These are phyloP conservation scores for Prototheca wickerhamii DNA, from an alignment of 163 green algal species.

Conservation along the genomic window DNA sequence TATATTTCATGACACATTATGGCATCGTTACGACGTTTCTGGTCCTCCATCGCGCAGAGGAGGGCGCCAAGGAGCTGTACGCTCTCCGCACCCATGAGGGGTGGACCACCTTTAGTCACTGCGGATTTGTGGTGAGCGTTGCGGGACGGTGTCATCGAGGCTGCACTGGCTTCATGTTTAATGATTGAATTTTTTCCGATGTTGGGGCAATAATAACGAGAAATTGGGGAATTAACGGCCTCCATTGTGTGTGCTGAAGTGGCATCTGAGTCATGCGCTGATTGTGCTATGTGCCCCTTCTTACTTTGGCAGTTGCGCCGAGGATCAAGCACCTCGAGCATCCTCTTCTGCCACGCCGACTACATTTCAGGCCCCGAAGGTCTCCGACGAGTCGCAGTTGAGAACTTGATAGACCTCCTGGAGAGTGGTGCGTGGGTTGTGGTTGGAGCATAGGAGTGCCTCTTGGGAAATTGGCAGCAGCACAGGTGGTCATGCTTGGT, in stretches of 20 bases:
- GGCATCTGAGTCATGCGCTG: no score
- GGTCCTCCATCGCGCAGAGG: background rate
- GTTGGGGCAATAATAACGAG: no score
- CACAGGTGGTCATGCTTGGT: no score
- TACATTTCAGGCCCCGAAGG: background rate
- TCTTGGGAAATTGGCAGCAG: background rate
- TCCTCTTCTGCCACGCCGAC: background rate
- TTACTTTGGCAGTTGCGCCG: background rate
- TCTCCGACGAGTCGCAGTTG: background rate
- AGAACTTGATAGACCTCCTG: background rate
- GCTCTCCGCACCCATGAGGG: background rate
- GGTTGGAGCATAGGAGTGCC: no score
- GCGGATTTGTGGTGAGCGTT: constrained; percentile 3
- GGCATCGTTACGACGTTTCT: no score
- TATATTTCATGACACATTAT: no score
- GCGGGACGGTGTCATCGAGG: background rate
- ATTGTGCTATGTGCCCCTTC: background rate
- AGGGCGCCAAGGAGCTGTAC: background rate
- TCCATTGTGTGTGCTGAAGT: no score
- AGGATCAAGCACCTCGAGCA: background rate
- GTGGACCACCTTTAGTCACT: background rate
- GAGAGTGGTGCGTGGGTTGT: background rate
- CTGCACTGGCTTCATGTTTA: background rate
- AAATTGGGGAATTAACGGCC: background rate
- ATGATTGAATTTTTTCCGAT: no score